Evolutionary conservation across 2,329 filamentous ascomycete species (phyloP).

Genomic region (Periconia sp.): DNA sequence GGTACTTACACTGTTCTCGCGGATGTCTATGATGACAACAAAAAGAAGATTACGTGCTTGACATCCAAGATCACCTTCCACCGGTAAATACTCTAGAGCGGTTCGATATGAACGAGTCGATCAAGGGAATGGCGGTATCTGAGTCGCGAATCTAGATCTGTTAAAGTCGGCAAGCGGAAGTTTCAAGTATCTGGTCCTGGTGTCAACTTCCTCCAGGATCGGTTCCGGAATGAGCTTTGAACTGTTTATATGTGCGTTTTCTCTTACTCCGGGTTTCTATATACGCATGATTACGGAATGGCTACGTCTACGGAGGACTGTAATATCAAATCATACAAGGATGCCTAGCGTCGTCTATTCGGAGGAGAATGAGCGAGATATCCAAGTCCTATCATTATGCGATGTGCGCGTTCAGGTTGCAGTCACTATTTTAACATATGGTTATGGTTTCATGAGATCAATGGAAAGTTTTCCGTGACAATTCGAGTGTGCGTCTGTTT

Average conservation of each 20-base stretch:
- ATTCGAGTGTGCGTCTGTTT: conserved; percentile 3
- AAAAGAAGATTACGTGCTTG: conserved; percentile 81
- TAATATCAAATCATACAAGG: not conserved
- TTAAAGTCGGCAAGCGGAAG: conserved; percentile 34
- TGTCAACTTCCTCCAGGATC: conserved; percentile 37
- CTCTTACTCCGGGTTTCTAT: not conserved
- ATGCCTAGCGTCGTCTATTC: conserved; percentile 4
- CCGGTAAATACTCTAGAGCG: conserved; percentile 33
- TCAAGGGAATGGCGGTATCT: conserved; percentile 11
- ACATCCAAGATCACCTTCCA: conserved; percentile 70
- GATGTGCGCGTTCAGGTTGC: not conserved
- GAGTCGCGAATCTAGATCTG: conserved; percentile 19
- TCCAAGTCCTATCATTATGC: conserved; percentile 8
- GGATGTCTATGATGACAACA: conserved; percentile 76
- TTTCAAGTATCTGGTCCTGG: conserved; percentile 38
- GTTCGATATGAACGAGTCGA: conserved; percentile 6
- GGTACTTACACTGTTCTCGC: conserved; percentile 88
- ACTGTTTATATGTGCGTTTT: not conserved
- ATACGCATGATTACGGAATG: not conserved
- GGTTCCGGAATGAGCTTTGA: conserved; percentile 37
- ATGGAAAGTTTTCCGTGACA: conserved; percentile 10
- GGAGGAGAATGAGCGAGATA: conserved; percentile 10
- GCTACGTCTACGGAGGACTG: not conserved
- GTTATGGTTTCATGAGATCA: conserved; percentile 21
- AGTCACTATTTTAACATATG: conserved; percentile 5